phyloP scores from a whole-genome alignment of 805 yeast species.

The Saturnispora mendoncae region DNA sequence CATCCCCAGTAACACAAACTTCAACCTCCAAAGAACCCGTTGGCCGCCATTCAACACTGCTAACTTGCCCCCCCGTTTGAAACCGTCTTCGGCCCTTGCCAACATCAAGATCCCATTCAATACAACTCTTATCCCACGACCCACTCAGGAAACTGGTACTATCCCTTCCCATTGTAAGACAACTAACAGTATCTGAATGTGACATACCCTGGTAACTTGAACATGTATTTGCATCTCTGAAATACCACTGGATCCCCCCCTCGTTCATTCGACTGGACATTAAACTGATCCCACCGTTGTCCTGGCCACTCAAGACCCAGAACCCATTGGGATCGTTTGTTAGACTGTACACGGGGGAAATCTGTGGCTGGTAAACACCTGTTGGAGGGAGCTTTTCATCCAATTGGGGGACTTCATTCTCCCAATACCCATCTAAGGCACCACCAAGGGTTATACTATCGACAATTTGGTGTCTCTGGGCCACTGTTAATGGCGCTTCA shows the following conservation, averaged over 20 bases:
- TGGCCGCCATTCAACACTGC: constrained; percentile 67
- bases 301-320: constrained; percentile 78
- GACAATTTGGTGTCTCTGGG: constrained; percentile 81
- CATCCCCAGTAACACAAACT: constrained; percentile 17
- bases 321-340: constrained; percentile 76
- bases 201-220: constrained; percentile 23
- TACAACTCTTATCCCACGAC: constrained; percentile 77
- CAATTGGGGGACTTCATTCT: constrained; percentile 73
- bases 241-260: constrained; percentile 72
- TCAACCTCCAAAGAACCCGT: constrained; percentile 31
- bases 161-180: constrained; percentile 48
- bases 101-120: constrained; percentile 79
- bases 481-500: constrained; percentile 75
- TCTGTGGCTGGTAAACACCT: constrained; percentile 47
- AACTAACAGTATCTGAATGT: constrained; percentile 72
- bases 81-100: constrained; percentile 48
- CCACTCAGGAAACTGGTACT: constrained; percentile 71
- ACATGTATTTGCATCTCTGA: constrained; percentile 28
- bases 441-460: constrained; percentile 86
- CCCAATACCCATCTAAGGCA: constrained; percentile 81
- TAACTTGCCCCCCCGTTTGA: constrained; percentile 66
- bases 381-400: background rate
- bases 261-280: constrained; percentile 79
- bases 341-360: constrained; percentile 81
- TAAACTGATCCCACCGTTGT: constrained; percentile 76